Conservation (phyloP, 2,329 filamentous ascomycete genomes). For the Diaporthe australafricana region DNA sequence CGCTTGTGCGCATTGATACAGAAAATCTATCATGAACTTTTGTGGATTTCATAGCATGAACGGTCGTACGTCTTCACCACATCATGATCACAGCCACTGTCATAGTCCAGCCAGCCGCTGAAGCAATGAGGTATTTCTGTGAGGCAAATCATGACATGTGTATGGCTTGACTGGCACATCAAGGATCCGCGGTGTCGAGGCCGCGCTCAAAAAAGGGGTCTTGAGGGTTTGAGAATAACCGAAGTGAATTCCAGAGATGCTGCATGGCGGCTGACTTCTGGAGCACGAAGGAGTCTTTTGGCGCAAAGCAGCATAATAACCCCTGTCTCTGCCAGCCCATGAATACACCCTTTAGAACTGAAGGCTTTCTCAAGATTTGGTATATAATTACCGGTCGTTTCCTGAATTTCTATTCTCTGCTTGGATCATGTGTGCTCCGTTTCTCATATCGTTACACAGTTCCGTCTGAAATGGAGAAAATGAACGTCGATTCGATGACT, state of each 20-base stretch:
- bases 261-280: too few relatives aligned
- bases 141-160: neutral
- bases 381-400: neutral
- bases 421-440: neutral
- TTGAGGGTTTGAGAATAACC: too few relatives aligned
- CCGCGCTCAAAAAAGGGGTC: too few relatives aligned
- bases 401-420: neutral
- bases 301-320: neutral
- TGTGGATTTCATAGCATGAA: too few relatives aligned
- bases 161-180: too few relatives aligned
- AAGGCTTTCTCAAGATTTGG: neutral
- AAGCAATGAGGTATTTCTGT: neutral
- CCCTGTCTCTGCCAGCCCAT: neutral
- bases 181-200: too few relatives aligned
- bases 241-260: too few relatives aligned
- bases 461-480: neutral
- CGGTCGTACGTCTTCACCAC: neutral
- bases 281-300: too few relatives aligned
- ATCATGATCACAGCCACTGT: neutral
- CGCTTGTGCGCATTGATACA: too few relatives aligned
- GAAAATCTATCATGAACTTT: too few relatives aligned
- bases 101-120: neutral
- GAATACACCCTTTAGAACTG: neutral
- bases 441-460: neutral
- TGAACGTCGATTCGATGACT: neutral